These are phyloP conservation scores for Diaporthe citrichinensis DNA, from an alignment of 2,329 filamentous ascomycete species.

Conservation along the genomic window DNA sequence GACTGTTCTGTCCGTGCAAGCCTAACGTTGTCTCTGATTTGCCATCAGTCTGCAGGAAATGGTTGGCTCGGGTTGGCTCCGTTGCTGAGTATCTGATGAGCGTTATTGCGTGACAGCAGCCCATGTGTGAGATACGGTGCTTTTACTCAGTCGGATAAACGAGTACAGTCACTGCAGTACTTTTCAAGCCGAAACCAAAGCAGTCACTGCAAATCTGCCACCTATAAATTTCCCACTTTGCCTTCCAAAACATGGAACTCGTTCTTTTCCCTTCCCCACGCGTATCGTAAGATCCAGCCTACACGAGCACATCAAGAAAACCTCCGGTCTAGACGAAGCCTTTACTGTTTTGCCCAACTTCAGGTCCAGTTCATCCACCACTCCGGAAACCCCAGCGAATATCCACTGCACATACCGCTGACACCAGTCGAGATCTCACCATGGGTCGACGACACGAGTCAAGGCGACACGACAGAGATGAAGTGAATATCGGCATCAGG, in stretches of 20 bases:
- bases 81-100: neutral
- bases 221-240: neutral
- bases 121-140: rapidly evolving
- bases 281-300: neutral
- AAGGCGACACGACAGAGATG: neutral
- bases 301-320: neutral
- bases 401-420: no score
- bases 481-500: neutral
- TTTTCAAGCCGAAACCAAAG: neutral
- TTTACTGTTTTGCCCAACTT: neutral
- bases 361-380: neutral
- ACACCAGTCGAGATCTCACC: neutral
- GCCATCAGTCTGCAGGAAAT: neutral
- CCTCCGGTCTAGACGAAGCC: no score
- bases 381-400: no score
- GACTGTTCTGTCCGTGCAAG: neutral
- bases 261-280: neutral
- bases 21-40: no score
- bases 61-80: no score
- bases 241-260: neutral
- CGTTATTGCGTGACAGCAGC: neutral
- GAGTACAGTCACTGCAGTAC: neutral
- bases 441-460: neutral
- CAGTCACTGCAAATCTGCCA: neutral
- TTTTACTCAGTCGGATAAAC: rapidly evolving